These are phyloP conservation scores for Aureobasidium sp. DNA, from an alignment of 2,329 filamentous ascomycete species.

Conservation along the genomic window DNA sequence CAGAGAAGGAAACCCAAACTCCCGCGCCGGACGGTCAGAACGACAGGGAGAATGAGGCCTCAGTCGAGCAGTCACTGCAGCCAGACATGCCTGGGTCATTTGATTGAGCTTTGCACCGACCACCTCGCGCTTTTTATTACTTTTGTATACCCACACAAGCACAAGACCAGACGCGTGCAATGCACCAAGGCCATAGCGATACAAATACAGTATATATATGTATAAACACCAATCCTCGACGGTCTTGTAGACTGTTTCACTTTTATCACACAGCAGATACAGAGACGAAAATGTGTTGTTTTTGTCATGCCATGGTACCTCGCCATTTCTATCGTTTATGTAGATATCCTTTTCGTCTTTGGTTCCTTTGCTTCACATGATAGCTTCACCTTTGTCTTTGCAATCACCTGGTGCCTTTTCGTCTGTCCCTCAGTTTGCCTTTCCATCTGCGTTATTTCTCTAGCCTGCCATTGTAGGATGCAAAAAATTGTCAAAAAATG, in stretches of 20 bases:
- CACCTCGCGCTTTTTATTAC: neutral
- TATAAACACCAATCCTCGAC: neutral
- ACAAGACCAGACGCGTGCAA: neutral
- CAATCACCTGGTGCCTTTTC: no score
- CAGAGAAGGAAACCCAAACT: neutral
- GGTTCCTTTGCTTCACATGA: no score
- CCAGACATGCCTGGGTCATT: constrained; percentile 12
- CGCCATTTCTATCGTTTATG: no score
- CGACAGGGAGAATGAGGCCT: neutral
- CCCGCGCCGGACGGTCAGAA: neutral
- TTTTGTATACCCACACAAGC: neutral
- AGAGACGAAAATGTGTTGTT: no score
- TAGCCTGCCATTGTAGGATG: no score
- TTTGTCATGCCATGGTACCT: no score
- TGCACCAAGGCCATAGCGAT: neutral
- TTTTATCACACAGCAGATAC: neutral
- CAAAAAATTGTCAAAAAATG: no score
- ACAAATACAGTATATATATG: neutral
- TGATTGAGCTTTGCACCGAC: neutral
- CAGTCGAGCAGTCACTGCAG: neutral
- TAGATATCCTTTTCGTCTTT: no score
- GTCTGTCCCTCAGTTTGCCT: no score
- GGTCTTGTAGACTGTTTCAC: neutral
- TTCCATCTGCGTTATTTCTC: no score
- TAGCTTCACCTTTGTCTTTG: no score